A percentile compares a stretch with the other conserved stretches of the same genome.
phyloP scores from a whole-genome alignment of 1,139 yeast genomes.

The Scheffersomyces titani region DNA sequence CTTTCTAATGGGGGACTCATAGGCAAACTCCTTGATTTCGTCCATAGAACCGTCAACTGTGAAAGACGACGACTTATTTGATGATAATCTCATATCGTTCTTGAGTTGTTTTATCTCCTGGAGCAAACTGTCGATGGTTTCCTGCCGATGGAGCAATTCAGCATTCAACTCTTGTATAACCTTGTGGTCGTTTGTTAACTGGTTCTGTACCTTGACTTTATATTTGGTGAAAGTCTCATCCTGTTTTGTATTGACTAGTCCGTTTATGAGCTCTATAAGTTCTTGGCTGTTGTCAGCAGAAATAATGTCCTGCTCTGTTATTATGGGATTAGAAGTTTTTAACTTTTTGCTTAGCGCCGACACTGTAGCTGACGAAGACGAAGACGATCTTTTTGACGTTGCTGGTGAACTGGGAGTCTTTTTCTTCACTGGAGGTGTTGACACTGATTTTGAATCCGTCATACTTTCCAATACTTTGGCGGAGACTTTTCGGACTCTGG shows the following conservation, averaged over 20 bases:
- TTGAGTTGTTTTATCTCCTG: slow-evolving; percentile 11
- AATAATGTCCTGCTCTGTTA: slow-evolving; percentile 37
- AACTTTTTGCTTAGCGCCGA: slow-evolving; percentile 1
- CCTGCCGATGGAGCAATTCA: slow-evolving; percentile 28
- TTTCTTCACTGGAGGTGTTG: slow-evolving; percentile 6
- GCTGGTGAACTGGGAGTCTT: slow-evolving; percentile 3
- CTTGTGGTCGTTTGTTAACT: slow-evolving; percentile 29
- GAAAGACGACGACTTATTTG: neutral
- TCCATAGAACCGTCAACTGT: slow-evolving; percentile 9
- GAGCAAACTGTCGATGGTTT: slow-evolving; percentile 24
- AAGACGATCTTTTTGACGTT: neutral
- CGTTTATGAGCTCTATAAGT: slow-evolving; percentile 32
- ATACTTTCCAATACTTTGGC: slow-evolving; percentile 1
- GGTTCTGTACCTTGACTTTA: slow-evolving; percentile 27
- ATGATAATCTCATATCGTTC: neutral
- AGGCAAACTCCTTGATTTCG: slow-evolving; percentile 11
- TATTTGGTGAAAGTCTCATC: slow-evolving; percentile 35
- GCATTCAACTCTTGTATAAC: slow-evolving; percentile 27
- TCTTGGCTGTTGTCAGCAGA: slow-evolving; percentile 27
- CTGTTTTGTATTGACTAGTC: slow-evolving; percentile 35
- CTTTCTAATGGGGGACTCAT: slow-evolving; percentile 41
- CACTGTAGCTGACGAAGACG: neutral
- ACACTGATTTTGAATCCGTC: neutral
- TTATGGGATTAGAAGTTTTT: slow-evolving; percentile 10
- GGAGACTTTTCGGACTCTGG: neutral